Evolutionary conservation across 108 stramenopile genomes (phyloP).

Genomic region (Skeletonema marinoi): DNA sequence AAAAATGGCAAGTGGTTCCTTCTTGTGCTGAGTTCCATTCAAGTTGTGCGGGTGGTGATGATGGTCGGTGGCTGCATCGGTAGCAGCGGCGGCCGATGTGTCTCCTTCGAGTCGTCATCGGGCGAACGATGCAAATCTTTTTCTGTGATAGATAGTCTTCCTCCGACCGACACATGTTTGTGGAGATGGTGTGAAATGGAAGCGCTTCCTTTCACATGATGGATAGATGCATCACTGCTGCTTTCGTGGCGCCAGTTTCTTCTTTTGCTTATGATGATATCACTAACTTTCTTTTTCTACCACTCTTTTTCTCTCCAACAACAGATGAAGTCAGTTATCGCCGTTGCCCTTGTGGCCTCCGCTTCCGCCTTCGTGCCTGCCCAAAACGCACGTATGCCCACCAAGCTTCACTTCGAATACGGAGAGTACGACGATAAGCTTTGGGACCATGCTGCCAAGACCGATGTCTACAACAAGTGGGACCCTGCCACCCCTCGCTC

Average conservation of each 20-base stretch:
- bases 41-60: not conserved
- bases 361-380: constrained; percentile 50
- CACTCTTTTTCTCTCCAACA: not conserved
- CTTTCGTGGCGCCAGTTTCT: not conserved
- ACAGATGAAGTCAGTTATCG: constrained; percentile 42
- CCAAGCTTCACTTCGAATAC: constrained; percentile 57
- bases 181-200: not conserved
- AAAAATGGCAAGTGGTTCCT: not conserved
- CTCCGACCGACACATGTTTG: not conserved
- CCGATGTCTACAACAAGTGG: constrained; percentile 80
- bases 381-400: constrained; percentile 45
- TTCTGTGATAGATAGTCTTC: not conserved
- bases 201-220: not conserved
- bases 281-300: not conserved
- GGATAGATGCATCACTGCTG: not conserved
- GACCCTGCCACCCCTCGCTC: constrained; percentile 83
- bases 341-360: constrained; percentile 52
- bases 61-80: not conserved
- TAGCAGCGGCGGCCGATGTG: not conserved
- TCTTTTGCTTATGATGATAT: not conserved
- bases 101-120: not conserved
- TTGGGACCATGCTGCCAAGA: constrained; percentile 86
- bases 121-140: no score
- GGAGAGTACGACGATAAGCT: constrained; percentile 88
- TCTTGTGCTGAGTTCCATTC: not conserved